Evolutionary conservation across 371 early-diverging fungal genomes (phyloP), one percentile per base, ranked within the genome.

Genomic region (Mortierella sp.): DNA sequence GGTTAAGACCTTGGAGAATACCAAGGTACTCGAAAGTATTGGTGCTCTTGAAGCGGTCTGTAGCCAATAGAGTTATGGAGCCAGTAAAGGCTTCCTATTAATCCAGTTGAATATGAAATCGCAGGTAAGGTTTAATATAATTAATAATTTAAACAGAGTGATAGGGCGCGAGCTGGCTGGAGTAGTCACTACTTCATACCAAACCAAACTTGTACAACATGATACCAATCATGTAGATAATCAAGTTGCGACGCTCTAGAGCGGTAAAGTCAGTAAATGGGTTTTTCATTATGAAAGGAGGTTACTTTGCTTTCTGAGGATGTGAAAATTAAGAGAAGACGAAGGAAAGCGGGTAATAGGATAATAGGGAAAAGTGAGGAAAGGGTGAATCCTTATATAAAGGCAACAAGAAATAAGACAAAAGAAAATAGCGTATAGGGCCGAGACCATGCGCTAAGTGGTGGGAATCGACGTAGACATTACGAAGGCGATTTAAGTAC

Each of bases 151-250:
- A 28, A 13, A 28, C 37, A 35, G 9, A 13, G 2, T 12, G 62
- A 9, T 40, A 40, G 40, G 13, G 9, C 13, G 40, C 13, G 13
- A 40, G n/a, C n/a, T n/a, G n/a, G n/a, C n/a, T n/a, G n/a, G n/a
- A n/a, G n/a, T n/a, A n/a, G n/a, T n/a, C n/a, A n/a, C n/a, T n/a
- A n/a, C n/a, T 28, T 28, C 72, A 66, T 75, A 86, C 87, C 58
- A 84, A 63, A n/a, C 81, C 85, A 61, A 87, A 87, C 81, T 84
- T 84, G 70, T 84, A 82, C 64, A 76, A 35, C 87, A 87, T 87
- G 68, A 87, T 87, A 34, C 87, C 87, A 23, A 56, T 15, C 70
- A 85, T 81, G 66, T 86, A 87, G 51, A 87, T 64, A 34, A 74
- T 23, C 61, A 87, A 28, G 64, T 87, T 86, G 31, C 78, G 66